Conservation (phyloP, 768 basidiomycete genomes). For the Floccularia luteovirens region DNA sequence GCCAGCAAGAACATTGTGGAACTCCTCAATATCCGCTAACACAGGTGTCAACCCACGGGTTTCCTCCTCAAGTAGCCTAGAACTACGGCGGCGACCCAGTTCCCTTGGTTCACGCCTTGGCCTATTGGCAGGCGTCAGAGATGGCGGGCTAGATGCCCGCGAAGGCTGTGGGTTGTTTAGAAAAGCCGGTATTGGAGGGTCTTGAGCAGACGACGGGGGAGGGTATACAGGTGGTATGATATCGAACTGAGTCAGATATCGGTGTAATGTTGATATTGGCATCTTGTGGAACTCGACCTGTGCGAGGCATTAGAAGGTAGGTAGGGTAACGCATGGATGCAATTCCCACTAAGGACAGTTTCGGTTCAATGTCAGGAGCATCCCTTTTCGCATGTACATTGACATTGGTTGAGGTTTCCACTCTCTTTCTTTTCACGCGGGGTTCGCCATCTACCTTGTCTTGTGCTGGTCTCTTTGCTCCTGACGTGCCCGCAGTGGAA, state of each 20-base stretch:
- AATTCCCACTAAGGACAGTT: constrained; percentile 35
- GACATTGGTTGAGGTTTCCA: constrained; percentile 31
- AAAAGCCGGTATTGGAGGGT: constrained; percentile 62
- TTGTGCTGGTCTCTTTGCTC: constrained; percentile 55
- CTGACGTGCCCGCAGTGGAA: constrained; percentile 27
- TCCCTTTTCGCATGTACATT: constrained; percentile 22
- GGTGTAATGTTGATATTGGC: constrained; percentile 56
- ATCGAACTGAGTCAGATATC: constrained; percentile 69
- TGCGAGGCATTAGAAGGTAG: constrained; percentile 1
- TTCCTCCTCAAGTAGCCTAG: constrained; percentile 66
- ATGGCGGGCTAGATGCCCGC: constrained; percentile 44
- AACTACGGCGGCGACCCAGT: constrained; percentile 56
- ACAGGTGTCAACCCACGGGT: constrained; percentile 49
- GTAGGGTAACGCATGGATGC: constrained; percentile 16
- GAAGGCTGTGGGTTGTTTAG: constrained; percentile 47
- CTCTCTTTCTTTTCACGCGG: constrained; percentile 65
- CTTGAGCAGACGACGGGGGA: constrained; percentile 55
- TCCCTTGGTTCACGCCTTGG: constrained; percentile 65
- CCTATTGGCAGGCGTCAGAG: constrained; percentile 58
- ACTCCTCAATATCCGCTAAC: constrained; percentile 60
- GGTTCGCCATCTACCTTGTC: constrained; percentile 73
- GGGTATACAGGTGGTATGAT: constrained; percentile 66
- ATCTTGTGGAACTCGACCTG: constrained; percentile 75
- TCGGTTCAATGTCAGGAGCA: constrained; percentile 28
- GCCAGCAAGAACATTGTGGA: constrained; percentile 57